Evolutionary conservation across 805 yeast species (phyloP).

Genomic region (Wickerhamiella dianesei): DNA sequence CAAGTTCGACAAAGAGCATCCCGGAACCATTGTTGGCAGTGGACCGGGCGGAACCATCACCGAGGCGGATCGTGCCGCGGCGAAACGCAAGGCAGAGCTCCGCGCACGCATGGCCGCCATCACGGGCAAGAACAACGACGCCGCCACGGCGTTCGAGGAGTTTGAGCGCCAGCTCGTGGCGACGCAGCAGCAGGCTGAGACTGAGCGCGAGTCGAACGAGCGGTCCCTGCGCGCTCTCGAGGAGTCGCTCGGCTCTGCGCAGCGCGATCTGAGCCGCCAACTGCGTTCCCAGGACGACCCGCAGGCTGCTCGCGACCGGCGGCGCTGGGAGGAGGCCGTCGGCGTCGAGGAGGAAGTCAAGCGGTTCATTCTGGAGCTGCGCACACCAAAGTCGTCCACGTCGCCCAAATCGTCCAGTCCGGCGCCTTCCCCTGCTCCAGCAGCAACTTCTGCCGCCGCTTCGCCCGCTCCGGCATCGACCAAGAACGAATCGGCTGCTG

Average conservation of each 20-base stretch:
- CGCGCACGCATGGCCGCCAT: slow-evolving; percentile 85
- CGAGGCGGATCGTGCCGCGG: slow-evolving; percentile 67
- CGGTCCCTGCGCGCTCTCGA: slow-evolving; percentile 58
- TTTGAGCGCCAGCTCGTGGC: slow-evolving; percentile 42
- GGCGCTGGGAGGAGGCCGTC: slow-evolving; percentile 70
- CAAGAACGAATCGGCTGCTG: slow-evolving; percentile 16
- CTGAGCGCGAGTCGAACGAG: slow-evolving; percentile 43
- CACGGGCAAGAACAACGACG: slow-evolving; percentile 59
- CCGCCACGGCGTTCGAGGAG: slow-evolving; percentile 35
- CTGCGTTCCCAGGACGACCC: slow-evolving; percentile 25
- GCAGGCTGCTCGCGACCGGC: slow-evolving; percentile 34
- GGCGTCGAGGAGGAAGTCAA: slow-evolving; percentile 62
- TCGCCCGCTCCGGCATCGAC: neutral
- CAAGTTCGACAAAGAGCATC: slow-evolving; percentile 45
- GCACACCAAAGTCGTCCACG: slow-evolving; percentile 10
- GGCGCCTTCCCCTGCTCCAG: slow-evolving; percentile 12
- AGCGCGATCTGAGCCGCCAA: slow-evolving; percentile 35
- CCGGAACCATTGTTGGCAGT: slow-evolving; percentile 62
- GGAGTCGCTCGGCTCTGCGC: slow-evolving; percentile 50
- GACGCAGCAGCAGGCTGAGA: slow-evolving; percentile 38
- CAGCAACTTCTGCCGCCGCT: slow-evolving; percentile 4
- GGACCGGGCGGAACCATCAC: slow-evolving; percentile 83
- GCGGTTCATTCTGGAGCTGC: slow-evolving; percentile 45
- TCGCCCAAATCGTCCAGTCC: slow-evolving; percentile 10
- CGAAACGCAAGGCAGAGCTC: slow-evolving; percentile 62